These are phyloP conservation scores for Dothistroma septosporum DNA, from an alignment of 2,329 filamentous ascomycete species.

Conservation along the genomic window DNA sequence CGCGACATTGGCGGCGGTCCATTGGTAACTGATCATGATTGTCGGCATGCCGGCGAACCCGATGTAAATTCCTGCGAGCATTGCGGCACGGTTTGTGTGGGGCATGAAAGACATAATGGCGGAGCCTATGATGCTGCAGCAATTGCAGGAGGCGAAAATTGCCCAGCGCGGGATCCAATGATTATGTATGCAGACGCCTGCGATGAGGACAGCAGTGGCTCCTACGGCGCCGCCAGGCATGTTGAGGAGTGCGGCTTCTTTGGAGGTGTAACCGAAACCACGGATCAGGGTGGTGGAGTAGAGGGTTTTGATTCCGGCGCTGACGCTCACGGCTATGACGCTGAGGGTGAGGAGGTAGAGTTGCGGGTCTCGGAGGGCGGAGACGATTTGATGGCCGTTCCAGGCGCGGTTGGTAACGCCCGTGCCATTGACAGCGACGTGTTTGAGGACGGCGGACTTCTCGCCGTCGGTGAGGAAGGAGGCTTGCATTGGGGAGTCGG, in stretches of 20 bases:
- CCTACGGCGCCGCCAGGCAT: conserved; percentile 55
- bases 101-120: conserved; percentile 30
- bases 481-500: conserved; percentile 31
- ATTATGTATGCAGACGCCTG: conserved; percentile 9
- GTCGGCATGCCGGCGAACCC: conserved; percentile 33
- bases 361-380: conserved; percentile 52
- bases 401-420: conserved; percentile 37
- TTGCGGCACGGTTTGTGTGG: conserved; percentile 42
- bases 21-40: conserved; percentile 24
- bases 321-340: conserved; percentile 27
- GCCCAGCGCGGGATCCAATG: conserved; percentile 26
- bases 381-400: conserved; percentile 50
- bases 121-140: conserved; percentile 20
- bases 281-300: conserved; percentile 34
- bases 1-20: conserved; percentile 52
- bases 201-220: conserved; percentile 34
- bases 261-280: conserved; percentile 30
- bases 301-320: conserved; percentile 41
- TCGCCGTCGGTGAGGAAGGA: conserved; percentile 27
- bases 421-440: conserved; percentile 43
- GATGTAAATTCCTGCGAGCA: conserved; percentile 39
- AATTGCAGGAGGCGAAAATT: conserved; percentile 21
- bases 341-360: conserved; percentile 33
- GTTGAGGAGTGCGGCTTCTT: conserved; percentile 40
- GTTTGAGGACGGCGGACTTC: conserved; percentile 46